A percentile compares a stretch with the other conserved stretches of the same genome.
Conservation (phyloP, 2,329 filamentous ascomycete genomes). For the Aspergillus sp. region DNA sequence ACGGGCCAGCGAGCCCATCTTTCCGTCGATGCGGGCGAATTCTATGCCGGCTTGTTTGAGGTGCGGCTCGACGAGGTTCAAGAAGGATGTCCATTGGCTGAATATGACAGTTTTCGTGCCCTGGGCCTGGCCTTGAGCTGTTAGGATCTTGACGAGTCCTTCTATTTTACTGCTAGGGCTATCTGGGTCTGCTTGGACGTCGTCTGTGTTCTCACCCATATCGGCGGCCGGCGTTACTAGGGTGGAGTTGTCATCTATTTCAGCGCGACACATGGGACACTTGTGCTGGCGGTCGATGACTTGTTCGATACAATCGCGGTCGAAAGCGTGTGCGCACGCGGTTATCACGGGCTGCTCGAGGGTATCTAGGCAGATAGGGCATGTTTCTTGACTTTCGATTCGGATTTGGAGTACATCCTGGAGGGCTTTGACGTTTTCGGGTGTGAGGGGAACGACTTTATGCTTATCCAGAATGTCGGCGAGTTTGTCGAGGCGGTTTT, state of each 20-base stretch:
- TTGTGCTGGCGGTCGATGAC: slow-evolving; percentile 74
- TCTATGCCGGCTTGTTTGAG: slow-evolving; percentile 60
- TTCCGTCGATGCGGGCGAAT: slow-evolving; percentile 75
- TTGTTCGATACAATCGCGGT: slow-evolving; percentile 68
- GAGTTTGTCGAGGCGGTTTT: slow-evolving; percentile 70
- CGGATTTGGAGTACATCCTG: slow-evolving; percentile 74
- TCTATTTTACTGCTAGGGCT: slow-evolving; percentile 80
- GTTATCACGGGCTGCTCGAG: slow-evolving; percentile 77
- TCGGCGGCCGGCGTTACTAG: slow-evolving; percentile 68
- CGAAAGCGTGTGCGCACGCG: slow-evolving; percentile 79
- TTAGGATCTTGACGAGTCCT: slow-evolving; percentile 71
- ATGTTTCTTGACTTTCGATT: slow-evolving; percentile 80
- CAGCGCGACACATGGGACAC: slow-evolving; percentile 80
- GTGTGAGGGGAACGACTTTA: slow-evolving; percentile 67
- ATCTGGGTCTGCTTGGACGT: slow-evolving; percentile 58
- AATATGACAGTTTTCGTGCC: slow-evolving; percentile 79
- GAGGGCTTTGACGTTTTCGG: slow-evolving; percentile 69
- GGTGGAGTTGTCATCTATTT: slow-evolving; percentile 59
- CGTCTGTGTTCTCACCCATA: slow-evolving; percentile 48
- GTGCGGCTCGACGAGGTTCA: slow-evolving; percentile 72
- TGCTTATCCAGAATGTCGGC: slow-evolving; percentile 67
- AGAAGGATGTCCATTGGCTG: slow-evolving; percentile 76
- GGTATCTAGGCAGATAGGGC: slow-evolving; percentile 74
- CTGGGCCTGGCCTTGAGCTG: slow-evolving; percentile 63
- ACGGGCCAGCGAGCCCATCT: slow-evolving; percentile 69